Evolutionary conservation across 2,329 filamentous ascomycete genomes (phyloP), one percentile per base, ranked within the genome.

Genomic region (Aaosphaeria pasadenensis): DNA sequence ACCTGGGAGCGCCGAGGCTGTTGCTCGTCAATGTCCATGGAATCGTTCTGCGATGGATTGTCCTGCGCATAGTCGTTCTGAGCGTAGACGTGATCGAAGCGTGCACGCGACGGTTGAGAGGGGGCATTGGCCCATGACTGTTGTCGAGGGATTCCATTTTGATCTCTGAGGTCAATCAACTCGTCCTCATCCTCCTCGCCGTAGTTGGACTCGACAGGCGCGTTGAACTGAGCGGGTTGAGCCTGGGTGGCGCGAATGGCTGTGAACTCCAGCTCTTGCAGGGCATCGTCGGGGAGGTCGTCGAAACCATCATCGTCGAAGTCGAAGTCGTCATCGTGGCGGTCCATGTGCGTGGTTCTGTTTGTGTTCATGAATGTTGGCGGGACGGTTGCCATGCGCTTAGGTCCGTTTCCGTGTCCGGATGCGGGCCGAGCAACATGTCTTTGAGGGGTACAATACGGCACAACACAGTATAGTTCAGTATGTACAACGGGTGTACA

Each of bases 221-320:
- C 33, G 33, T 36, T 36, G 17, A 24, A 24, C 11, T 40, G 32
- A 6, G 42, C 28, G 41, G 42, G 36, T 7, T 40, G 42, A 28
- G 54, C 50, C 55, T 76, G 73, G 13, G 74, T 77, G 7, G 73
- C 73, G 9, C 62, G 65, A 17, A 73, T 51, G 45, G 76, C 76
- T 41, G 63, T 67, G 39, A 68, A 64, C 58, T 78, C 76, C 28
- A 78, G 69, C 48, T 74, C 66, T 35, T 70, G 63, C 33, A 78
- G 64, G 29, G 74, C 67, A 53, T 74, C 71, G 44, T 68, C 66
- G 32, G 75, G 73, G 41, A 78, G 64, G 51, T 67, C 65, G 55
- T 75, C 73, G 46, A 78, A 62, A 58, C 71, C 74, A 55, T 72
- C 66, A 63, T 75, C 74, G 53, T 61, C 60, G 45, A 69, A 72